phyloP scores from a whole-genome alignment of 805 yeast genomes.

The Saccharomycopsis javanensis region DNA sequence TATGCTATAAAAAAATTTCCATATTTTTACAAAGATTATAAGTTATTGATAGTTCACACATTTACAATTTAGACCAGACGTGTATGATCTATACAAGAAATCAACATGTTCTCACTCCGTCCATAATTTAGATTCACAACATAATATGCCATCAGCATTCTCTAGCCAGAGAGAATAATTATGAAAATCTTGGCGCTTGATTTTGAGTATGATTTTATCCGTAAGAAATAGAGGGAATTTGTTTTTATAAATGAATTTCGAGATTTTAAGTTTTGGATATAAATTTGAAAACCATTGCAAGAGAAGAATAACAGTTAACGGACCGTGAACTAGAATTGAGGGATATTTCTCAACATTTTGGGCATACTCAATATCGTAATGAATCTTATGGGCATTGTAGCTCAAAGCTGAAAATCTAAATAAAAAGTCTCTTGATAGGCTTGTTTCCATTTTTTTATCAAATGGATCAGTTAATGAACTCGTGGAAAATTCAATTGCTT shows the following conservation, averaged over 20 bases:
- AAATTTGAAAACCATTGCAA: slow-evolving; percentile 39
- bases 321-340: slow-evolving; percentile 67
- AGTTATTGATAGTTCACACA: too few species aligned
- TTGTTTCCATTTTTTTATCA: slow-evolving; percentile 20
- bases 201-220: slow-evolving; percentile 27
- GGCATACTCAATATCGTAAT: slow-evolving; percentile 55
- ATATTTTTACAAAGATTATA: too few species aligned
- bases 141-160: slow-evolving; percentile 13
- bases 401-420: slow-evolving; percentile 67
- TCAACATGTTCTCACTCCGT: slow-evolving; percentile 19
- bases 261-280: slow-evolving; percentile 15
- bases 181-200: slow-evolving; percentile 7
- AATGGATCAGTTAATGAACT: slow-evolving; percentile 2
- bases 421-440: slow-evolving; percentile 35
- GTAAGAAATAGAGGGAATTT: slow-evolving; percentile 40
- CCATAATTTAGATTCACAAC: slow-evolving; percentile 32
- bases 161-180: slow-evolving; percentile 26
- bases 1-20: too few species aligned
- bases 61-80: too few species aligned
- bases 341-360: slow-evolving; percentile 47
- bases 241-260: slow-evolving; percentile 39
- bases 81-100: neutral
- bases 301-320: slow-evolving; percentile 54
- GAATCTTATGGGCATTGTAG: slow-evolving; percentile 78
- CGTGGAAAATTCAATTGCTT: slow-evolving; percentile 20